Evolutionary conservation across 768 basidiomycete species (phyloP).

Genomic region (Pisolithus orientalis): DNA sequence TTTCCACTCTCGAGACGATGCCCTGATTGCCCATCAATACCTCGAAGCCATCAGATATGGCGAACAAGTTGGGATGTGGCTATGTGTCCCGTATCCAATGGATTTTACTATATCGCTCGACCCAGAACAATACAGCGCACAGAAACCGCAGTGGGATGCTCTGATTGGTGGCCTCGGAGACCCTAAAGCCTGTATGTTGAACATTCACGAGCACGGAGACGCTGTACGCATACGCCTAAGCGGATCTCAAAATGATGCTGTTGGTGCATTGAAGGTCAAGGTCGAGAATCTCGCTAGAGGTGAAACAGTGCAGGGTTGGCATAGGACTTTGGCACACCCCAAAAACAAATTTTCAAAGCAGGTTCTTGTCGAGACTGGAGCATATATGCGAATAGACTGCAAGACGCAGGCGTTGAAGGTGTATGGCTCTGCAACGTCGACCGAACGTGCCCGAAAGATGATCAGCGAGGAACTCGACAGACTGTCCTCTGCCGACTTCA

Average conservation of each 20-base stretch:
- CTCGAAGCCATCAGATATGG: slow-evolving; percentile 31
- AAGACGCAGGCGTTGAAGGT: slow-evolving; percentile 39
- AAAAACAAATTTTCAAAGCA: slow-evolving; percentile 29
- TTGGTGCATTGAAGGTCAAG: slow-evolving; percentile 54
- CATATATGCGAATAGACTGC: slow-evolving; percentile 41
- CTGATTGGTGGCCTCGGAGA: slow-evolving; percentile 32
- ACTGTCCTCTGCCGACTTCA: slow-evolving; percentile 38
- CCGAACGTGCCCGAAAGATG: slow-evolving; percentile 37
- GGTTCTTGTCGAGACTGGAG: slow-evolving; percentile 31
- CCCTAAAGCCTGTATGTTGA: slow-evolving; percentile 30
- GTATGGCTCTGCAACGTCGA: slow-evolving; percentile 36
- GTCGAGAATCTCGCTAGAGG: slow-evolving; percentile 51
- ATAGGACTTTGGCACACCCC: slow-evolving; percentile 32
- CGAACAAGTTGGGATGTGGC: slow-evolving; percentile 27
- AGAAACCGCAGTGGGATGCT: slow-evolving; percentile 43
- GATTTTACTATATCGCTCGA: slow-evolving; percentile 47
- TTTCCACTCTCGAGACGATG: slow-evolving; percentile 46
- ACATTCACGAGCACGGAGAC: slow-evolving; percentile 20
- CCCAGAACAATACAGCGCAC: slow-evolving; percentile 43
- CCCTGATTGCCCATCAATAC: slow-evolving; percentile 32
- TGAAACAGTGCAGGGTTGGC: slow-evolving; percentile 46
- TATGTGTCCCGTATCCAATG: slow-evolving; percentile 42
- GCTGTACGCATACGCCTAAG: slow-evolving; percentile 37
- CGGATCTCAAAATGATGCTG: slow-evolving; percentile 46
- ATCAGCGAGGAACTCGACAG: slow-evolving; percentile 44